Base-by-base conservation (phyloP, 177 flowering plant genomes). In the Vitis hybrid region DNA sequence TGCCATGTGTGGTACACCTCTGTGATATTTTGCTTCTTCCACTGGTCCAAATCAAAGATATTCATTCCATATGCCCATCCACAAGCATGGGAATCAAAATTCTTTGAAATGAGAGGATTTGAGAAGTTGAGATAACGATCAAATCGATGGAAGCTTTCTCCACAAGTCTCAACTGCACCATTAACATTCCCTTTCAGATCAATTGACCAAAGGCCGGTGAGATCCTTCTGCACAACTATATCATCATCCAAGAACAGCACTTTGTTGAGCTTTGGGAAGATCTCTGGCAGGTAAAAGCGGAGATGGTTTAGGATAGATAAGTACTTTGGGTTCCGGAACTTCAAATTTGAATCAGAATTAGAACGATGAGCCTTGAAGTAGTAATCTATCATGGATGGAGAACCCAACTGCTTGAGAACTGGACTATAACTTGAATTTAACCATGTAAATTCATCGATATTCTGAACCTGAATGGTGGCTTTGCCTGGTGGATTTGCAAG, bases 41-140 rank as follows among this genome's bases (percentile, higher is more conserved):
- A 95, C 69, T 94, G 87, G 9, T 79, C 79, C 86, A 95, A 83
- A 79, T 95, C 98, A 74, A 95, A 92, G 38, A 95, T 62, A 71
- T 95, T 96, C 99, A 96, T 96, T 50, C 99, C 99, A 80, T 86
- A 96, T 18, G 98, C 99, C 99, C 99, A 96, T 60, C 97, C 97
- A 82, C 99, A 93, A 71, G 99, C 97, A 76, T 47, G 92, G 6
- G 98, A 92, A 63, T 90, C 88, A 76, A 95, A 95, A 73, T 84
- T 89, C 80, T 85, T 88, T 5, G 98, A 78, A 69, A 95, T 94
- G 28, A 85, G 82, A 72, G 97, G 98, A 76, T 92, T 85, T 38
- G 99, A 95, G 79, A 95, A 95, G 82, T 94, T 92, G 60, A 95
- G 91, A 81, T 94, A 95, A 1, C 92, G 79, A 73, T 92, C 98